phyloP scores from a whole-genome alignment of 176 grass and related monocot species.

The Typha latifolia region DNA sequence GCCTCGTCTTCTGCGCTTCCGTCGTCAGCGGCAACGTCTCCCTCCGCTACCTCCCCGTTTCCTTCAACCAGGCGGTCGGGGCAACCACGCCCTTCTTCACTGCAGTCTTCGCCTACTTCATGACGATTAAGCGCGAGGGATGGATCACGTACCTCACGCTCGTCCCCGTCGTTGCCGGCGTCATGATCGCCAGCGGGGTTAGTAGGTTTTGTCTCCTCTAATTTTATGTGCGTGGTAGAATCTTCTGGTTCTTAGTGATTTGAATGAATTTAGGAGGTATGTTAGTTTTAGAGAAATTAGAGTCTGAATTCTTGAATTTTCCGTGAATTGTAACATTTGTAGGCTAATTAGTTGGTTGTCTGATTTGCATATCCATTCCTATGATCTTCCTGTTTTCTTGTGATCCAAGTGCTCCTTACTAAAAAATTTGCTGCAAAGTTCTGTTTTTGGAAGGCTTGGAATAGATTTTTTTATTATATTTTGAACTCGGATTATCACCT shows the following conservation, averaged over 20 bases:
- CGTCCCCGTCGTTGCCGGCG: constrained; percentile 69
- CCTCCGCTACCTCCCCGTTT: constrained; percentile 59
- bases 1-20: constrained; percentile 77
- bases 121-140: constrained; percentile 59
- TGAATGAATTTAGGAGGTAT: background rate
- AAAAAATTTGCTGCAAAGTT: too few species aligned
- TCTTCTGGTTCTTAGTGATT: background rate
- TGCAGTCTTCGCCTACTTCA: constrained; percentile 57
- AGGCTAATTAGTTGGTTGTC: too few species aligned
- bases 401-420: too few species aligned
- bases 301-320: too few species aligned
- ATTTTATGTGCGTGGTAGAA: background rate
- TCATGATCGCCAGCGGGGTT: constrained; percentile 72
- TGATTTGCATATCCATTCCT: too few species aligned
- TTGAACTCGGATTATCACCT: too few species aligned
- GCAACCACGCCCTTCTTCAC: constrained; percentile 84
- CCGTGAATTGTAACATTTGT: too few species aligned
- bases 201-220: background rate
- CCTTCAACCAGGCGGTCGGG: constrained; percentile 81
- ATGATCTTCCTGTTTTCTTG: too few species aligned
- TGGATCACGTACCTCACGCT: constrained; percentile 71
- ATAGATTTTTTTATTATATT: too few species aligned
- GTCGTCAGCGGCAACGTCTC: constrained; percentile 77
- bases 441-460: too few species aligned
- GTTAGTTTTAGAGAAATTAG: too few species aligned